These are phyloP conservation scores for Mortierella sp. DNA, from an alignment of 371 early-diverging fungal genomes.

Conservation along the genomic window DNA sequence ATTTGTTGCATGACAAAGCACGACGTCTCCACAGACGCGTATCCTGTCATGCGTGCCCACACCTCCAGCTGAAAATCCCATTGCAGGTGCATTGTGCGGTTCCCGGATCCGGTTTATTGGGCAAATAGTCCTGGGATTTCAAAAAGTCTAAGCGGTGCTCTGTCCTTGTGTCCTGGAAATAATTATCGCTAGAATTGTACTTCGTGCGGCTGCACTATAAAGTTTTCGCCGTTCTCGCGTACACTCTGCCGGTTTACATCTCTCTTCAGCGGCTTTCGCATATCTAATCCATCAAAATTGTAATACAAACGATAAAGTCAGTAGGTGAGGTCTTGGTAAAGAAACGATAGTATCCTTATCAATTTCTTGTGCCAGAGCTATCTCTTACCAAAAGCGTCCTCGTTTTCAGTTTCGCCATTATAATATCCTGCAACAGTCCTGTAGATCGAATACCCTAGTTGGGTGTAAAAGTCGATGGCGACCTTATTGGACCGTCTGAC, in stretches of 20 bases:
- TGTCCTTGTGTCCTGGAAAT: background rate
- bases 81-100: too few species aligned
- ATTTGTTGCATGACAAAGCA: background rate
- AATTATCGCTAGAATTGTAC: slow-evolving; percentile 28
- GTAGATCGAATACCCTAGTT: slow-evolving; percentile 95
- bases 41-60: background rate
- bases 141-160: background rate
- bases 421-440: slow-evolving; percentile 95
- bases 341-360: too few species aligned
- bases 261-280: slow-evolving; percentile 88
- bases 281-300: slow-evolving; percentile 67
- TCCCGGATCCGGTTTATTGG: background rate
- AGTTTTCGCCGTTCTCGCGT: slow-evolving; percentile 73
- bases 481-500: slow-evolving; percentile 95
- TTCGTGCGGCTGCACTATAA: slow-evolving; percentile 71
- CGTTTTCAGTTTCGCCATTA: slow-evolving; percentile 74
- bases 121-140: background rate
- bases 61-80: background rate
- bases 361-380: background rate
- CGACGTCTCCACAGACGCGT: background rate
- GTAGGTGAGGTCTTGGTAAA: background rate
- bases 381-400: slow-evolving; percentile 89
- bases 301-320: too few species aligned
- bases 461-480: slow-evolving; percentile 97
- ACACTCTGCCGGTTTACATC: slow-evolving; percentile 81